Percentiles rank a stretch among this genome's conserved stretches.
phyloP scores from a whole-genome alignment of 305 asterid species.

The Rubia occidens region DNA sequence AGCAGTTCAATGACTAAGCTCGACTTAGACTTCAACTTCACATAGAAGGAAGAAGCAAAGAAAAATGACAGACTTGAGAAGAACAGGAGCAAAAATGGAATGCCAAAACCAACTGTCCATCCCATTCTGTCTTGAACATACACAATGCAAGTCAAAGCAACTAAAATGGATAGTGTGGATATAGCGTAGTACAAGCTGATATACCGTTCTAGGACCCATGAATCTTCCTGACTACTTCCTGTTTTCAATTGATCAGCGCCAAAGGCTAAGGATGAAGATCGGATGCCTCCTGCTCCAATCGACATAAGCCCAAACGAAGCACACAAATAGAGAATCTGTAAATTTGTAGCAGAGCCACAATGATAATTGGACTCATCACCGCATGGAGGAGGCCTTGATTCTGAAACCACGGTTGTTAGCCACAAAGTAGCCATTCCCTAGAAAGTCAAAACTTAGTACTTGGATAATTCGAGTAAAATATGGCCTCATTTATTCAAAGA shows the following conservation, averaged over 20 bases:
- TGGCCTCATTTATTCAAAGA: background rate
- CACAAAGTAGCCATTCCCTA: slow-evolving; percentile 67
- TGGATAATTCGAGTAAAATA: background rate
- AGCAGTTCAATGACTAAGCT: slow-evolving; percentile 36
- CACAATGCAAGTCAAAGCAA: slow-evolving; percentile 32
- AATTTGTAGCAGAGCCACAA: slow-evolving; percentile 37
- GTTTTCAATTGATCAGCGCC: slow-evolving; percentile 49
- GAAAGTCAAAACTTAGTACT: background rate
- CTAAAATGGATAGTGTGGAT: slow-evolving; percentile 9
- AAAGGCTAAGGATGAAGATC: slow-evolving; percentile 51
- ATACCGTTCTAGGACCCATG: slow-evolving; percentile 21
- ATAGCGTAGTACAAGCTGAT: slow-evolving; percentile 30
- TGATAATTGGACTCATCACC: slow-evolving; percentile 7
- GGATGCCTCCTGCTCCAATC: slow-evolving; percentile 54
- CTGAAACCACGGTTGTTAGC: slow-evolving; percentile 57
- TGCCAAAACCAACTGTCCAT: slow-evolving; percentile 56
- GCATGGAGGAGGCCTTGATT: slow-evolving; percentile 59
- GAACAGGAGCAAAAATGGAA: slow-evolving; percentile 41
- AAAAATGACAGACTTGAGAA: slow-evolving; percentile 32
- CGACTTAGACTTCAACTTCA: slow-evolving; percentile 29
- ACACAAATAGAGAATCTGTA: slow-evolving; percentile 37
- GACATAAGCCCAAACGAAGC: slow-evolving; percentile 47
- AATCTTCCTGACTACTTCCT: slow-evolving; percentile 11
- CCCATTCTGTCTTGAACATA: slow-evolving; percentile 51
- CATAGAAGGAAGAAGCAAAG: slow-evolving; percentile 36